Evolutionary conservation across 768 basidiomycete species (phyloP).

Genomic region (Thelephora ganbajun): DNA sequence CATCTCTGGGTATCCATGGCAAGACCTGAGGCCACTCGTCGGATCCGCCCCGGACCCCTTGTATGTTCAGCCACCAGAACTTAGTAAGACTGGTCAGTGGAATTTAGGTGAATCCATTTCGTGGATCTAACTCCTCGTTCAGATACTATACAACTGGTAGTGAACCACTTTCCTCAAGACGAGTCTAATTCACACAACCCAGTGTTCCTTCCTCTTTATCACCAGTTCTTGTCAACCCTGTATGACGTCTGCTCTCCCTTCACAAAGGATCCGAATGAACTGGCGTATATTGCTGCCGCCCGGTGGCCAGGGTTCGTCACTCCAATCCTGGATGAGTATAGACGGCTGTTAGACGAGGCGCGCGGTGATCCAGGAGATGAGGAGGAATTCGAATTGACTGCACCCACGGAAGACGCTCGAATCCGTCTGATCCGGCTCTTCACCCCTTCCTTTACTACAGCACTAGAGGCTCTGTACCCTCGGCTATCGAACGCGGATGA

Average conservation of each 20-base stretch:
- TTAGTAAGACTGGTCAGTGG: slow-evolving; percentile 41
- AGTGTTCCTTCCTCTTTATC: slow-evolving; percentile 41
- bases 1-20: slow-evolving; percentile 55
- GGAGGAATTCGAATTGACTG: slow-evolving; percentile 13
- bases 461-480: slow-evolving; percentile 56
- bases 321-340: slow-evolving; percentile 39
- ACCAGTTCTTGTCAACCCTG: slow-evolving; percentile 46
- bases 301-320: slow-evolving; percentile 72
- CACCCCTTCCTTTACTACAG: slow-evolving; percentile 43
- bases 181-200: slow-evolving; percentile 33
- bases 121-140: background rate
- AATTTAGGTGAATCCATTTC: background rate
- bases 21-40: slow-evolving; percentile 52
- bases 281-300: slow-evolving; percentile 64
- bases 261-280: slow-evolving; percentile 51
- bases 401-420: slow-evolving; percentile 43
- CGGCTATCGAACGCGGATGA: slow-evolving; percentile 47
- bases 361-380: slow-evolving; percentile 10
- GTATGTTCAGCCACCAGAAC: slow-evolving; percentile 39
- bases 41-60: slow-evolving; percentile 67
- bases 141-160: slow-evolving; percentile 25
- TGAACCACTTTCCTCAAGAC: slow-evolving; percentile 21
- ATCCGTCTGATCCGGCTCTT: slow-evolving; percentile 53
- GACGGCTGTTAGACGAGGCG: slow-evolving; percentile 7
- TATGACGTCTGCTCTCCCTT: slow-evolving; percentile 50